A percentile compares a stretch with the other conserved stretches of the same genome.
Conservation (phyloP, 2,329 filamentous ascomycete species). For the Trichoderma atrobrunneum region DNA sequence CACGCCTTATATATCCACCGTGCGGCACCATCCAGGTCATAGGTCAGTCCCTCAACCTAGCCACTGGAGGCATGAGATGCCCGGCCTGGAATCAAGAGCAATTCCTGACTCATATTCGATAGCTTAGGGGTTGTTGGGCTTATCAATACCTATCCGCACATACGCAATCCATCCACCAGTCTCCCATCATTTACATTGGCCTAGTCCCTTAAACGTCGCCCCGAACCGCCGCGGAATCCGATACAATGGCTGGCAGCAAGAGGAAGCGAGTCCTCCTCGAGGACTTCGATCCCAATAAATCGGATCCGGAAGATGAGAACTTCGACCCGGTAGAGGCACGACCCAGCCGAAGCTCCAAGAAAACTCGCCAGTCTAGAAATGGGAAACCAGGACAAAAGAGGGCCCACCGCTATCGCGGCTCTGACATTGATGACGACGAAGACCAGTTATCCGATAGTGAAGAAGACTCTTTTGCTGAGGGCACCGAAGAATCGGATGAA, state of each 20-base stretch:
- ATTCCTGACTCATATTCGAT: not conserved
- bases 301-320: constrained; percentile 64
- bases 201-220: not conserved
- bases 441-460: constrained; percentile 54
- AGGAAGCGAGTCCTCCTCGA: constrained; percentile 53
- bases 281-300: constrained; percentile 64
- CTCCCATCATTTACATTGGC: not conserved
- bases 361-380: constrained; percentile 39
- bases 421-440: constrained; percentile 62
- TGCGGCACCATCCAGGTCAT: not conserved
- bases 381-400: constrained; percentile 36
- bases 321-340: constrained; percentile 55
- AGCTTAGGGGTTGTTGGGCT: not conserved
- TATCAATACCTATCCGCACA: not conserved
- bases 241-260: constrained; percentile 42
- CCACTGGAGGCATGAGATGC: not conserved
- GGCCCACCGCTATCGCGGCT: constrained; percentile 51
- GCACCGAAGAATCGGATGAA: constrained; percentile 42
- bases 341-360: constrained; percentile 43
- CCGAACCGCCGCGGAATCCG: not conserved
- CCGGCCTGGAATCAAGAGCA: not conserved
- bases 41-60: constrained; percentile 1
- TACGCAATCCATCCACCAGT: not conserved
- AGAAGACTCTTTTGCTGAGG: constrained; percentile 48
- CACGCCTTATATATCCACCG: constrained; percentile 11